These are phyloP conservation scores for Physcia stellaris DNA, from an alignment of 495 filamentous ascomycete genomes.

Conservation along the genomic window DNA sequence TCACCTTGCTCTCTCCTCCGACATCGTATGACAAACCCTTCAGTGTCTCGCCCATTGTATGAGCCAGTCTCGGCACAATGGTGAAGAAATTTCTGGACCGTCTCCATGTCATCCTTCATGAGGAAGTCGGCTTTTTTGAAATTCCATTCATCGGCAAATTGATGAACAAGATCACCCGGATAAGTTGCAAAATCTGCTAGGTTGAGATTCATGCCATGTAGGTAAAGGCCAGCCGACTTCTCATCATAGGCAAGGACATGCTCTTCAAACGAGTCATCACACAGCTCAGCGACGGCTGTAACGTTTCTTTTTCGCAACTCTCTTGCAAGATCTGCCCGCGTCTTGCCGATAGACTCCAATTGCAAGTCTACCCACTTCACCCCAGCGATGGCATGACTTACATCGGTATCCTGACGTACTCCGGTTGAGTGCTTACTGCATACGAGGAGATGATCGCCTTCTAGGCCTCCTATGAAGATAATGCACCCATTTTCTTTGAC, in stretches of 20 bases:
- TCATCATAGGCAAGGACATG: conserved; percentile 83
- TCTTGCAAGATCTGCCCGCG: conserved; percentile 57
- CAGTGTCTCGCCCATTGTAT: conserved; percentile 81
- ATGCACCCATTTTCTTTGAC: conserved; percentile 98
- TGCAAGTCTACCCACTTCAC: conserved; percentile 79
- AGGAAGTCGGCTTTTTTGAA: conserved; percentile 80
- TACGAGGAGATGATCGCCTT: conserved; percentile 75
- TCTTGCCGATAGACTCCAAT: conserved; percentile 58
- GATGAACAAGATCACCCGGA: conserved; percentile 60
- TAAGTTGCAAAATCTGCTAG: conserved; percentile 79
- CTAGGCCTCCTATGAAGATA: conserved; percentile 87
- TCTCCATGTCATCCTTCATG: conserved; percentile 55
- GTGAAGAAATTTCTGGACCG: conserved; percentile 70
- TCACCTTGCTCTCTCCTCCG: conserved; percentile 38
- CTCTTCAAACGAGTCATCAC: conserved; percentile 92
- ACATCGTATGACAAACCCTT: conserved; percentile 94
- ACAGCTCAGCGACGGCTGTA: conserved; percentile 91
- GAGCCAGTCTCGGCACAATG: conserved; percentile 69
- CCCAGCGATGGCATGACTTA: conserved; percentile 76
- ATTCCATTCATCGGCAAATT: conserved; percentile 87
- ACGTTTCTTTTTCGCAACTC: conserved; percentile 68
- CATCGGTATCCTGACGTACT: conserved; percentile 43
- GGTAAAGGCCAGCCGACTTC: conserved; percentile 79
- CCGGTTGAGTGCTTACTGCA: conserved; percentile 98
- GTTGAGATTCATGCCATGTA: conserved; percentile 94